These are phyloP conservation scores for Suhomyces bribrorum DNA, from an alignment of 1,139 yeast species.

Conservation along the genomic window DNA sequence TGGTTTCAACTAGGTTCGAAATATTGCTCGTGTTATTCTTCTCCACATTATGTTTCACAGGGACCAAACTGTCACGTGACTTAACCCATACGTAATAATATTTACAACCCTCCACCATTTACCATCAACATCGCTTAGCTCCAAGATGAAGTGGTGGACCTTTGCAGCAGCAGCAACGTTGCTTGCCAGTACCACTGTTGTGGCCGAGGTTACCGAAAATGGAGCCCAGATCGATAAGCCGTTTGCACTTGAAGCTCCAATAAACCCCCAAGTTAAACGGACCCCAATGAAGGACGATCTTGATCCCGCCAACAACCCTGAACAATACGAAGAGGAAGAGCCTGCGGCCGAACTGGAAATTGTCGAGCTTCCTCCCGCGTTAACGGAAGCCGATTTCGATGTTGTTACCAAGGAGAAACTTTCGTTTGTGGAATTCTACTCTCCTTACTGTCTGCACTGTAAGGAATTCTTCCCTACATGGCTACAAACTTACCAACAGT, in stretches of 20 bases:
- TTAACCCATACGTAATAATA: too few species aligned
- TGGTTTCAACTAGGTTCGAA: too few species aligned
- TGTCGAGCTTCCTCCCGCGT: slow-evolving; percentile 24
- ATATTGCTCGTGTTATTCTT: too few species aligned
- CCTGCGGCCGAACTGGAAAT: background rate
- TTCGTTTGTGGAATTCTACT: slow-evolving; percentile 37
- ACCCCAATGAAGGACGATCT: background rate
- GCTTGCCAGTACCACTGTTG: background rate
- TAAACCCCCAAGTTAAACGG: background rate
- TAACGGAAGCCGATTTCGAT: slow-evolving; percentile 46
- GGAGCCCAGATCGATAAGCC: background rate
- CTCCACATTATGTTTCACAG: too few species aligned
- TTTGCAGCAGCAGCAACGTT: background rate
- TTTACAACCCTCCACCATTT: too few species aligned
- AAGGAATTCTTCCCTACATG: slow-evolving; percentile 48
- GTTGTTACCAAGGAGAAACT: slow-evolving; percentile 43
- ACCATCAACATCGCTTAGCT: too few species aligned
- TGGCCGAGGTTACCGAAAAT: background rate
- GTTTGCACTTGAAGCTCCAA: background rate
- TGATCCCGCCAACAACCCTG: slow-evolving; percentile 4
- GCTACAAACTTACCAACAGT: slow-evolving; percentile 47
- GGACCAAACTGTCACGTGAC: too few species aligned
- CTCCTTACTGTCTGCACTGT: slow-evolving; percentile 65
- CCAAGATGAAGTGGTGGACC: slow-evolving; percentile 1
- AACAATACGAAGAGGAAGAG: slow-evolving; percentile 8